These are phyloP conservation scores for Candida coleopterorum DNA, from an alignment of 805 yeast genomes.

Conservation along the genomic window DNA sequence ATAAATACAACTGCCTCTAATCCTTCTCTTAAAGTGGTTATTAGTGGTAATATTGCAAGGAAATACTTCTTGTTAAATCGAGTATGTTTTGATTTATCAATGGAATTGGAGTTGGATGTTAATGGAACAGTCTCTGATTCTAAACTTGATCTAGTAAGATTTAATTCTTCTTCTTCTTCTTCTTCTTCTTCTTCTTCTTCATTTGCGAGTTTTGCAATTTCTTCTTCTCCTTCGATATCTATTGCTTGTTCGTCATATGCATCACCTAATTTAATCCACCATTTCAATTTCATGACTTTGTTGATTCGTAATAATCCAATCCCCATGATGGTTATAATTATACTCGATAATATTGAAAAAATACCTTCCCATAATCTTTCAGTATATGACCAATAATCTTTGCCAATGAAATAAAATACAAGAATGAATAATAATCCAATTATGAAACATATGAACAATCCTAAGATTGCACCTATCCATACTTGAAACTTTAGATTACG, in stretches of 20 bases:
- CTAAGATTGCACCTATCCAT: constrained; percentile 75
- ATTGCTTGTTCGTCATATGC: constrained; percentile 25
- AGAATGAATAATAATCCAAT: constrained; percentile 70
- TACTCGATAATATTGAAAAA: constrained; percentile 70
- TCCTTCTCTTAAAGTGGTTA: constrained; percentile 86
- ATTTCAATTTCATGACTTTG: constrained; percentile 70
- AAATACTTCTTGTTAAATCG: constrained; percentile 56
- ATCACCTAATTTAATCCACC: constrained; percentile 49
- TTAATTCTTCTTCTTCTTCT: constrained; percentile 8
- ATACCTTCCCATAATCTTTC: constrained; percentile 89
- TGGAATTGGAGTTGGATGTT: background rate
- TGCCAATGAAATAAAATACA: constrained; percentile 71
- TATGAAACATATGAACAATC: constrained; percentile 62
- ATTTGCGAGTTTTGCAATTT: constrained; percentile 13
- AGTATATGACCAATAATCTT: constrained; percentile 81
- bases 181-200: constrained; percentile 7
- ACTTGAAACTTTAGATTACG: constrained; percentile 56
- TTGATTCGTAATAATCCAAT: constrained; percentile 75
- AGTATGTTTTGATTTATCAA: constrained; percentile 4
- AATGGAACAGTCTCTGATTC: constrained; percentile 10
- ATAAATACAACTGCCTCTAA: constrained; percentile 87
- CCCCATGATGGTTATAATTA: constrained; percentile 85
- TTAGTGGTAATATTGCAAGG: constrained; percentile 71
- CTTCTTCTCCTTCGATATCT: constrained; percentile 10
- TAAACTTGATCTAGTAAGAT: constrained; percentile 6